Evolutionary conservation across 192 early-diverging fungal genomes (phyloP).

Genomic region (Podila epigama): DNA sequence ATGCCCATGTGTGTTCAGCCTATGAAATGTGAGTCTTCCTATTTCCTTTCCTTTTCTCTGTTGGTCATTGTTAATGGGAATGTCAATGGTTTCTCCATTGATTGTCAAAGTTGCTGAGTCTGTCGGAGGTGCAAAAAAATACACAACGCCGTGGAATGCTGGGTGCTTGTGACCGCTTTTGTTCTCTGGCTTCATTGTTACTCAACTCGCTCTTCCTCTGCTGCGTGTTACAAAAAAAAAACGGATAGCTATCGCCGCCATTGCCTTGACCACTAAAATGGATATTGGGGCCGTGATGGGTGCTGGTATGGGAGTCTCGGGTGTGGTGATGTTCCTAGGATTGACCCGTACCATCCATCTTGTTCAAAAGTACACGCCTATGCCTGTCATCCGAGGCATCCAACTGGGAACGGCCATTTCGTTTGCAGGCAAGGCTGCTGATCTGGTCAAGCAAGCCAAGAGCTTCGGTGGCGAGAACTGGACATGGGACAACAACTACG

Average conservation of each 20-base stretch:
- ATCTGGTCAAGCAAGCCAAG: slow-evolving; percentile 57
- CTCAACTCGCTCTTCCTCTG: neutral
- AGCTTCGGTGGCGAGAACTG: slow-evolving; percentile 64
- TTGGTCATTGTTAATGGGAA: neutral
- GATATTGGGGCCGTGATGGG: slow-evolving; percentile 73
- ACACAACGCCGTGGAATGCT: too few species aligned
- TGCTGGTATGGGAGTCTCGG: slow-evolving; percentile 73
- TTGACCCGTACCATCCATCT: slow-evolving; percentile 72
- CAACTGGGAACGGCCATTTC: slow-evolving; percentile 81
- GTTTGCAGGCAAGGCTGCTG: slow-evolving; percentile 73
- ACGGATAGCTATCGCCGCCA: slow-evolving; percentile 79
- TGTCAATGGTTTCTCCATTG: neutral
- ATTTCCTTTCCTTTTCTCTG: neutral
- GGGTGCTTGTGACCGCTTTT: too few species aligned
- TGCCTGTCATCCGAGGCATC: slow-evolving; percentile 76
- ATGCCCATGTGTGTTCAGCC: slow-evolving; percentile 93
- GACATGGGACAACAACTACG: slow-evolving; percentile 76
- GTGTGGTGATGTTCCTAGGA: slow-evolving; percentile 70
- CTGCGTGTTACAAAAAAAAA: neutral
- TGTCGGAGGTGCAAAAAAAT: too few species aligned
- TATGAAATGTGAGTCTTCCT: slow-evolving; percentile 76
- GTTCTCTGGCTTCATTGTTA: neutral
- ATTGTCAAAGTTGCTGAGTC: neutral
- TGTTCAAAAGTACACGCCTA: slow-evolving; percentile 74
- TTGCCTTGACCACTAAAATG: slow-evolving; percentile 77